Evolutionary conservation across 2,329 filamentous ascomycete species (phyloP).

Genomic region (Trichophaea hybrida): DNA sequence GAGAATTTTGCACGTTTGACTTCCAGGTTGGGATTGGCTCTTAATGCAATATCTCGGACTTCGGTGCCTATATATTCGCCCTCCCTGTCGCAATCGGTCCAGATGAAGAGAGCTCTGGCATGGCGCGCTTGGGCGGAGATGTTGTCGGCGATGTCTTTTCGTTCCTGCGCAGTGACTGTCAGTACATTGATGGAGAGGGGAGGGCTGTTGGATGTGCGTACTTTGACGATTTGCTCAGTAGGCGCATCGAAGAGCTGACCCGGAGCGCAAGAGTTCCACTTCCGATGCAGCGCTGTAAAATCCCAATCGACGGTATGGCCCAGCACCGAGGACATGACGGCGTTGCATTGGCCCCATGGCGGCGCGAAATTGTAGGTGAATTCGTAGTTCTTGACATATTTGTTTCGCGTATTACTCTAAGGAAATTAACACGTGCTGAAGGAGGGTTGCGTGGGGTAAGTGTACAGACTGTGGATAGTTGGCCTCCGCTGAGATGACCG

Average conservation of each 20-base stretch:
- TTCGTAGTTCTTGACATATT: constrained; percentile 84
- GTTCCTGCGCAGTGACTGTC: constrained; percentile 7
- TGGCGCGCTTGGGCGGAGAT: constrained; percentile 63
- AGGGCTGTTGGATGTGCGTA: neutral
- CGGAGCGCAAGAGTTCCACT: constrained; percentile 71
- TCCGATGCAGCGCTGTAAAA: constrained; percentile 58
- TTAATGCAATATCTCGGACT: constrained; percentile 65
- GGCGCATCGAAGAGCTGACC: constrained; percentile 66
- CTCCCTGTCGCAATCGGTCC: constrained; percentile 97
- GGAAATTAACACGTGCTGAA: neutral
- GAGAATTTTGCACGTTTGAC: constrained; percentile 83
- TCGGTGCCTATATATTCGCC: constrained; percentile 92
- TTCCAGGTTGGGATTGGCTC: constrained; percentile 57
- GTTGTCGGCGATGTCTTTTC: constrained; percentile 62
- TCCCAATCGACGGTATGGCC: constrained; percentile 76
- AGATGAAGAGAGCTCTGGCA: constrained; percentile 72
- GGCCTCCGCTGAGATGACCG: constrained; percentile 69
- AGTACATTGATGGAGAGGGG: constrained; percentile 31
- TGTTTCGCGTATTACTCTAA: constrained; percentile 53
- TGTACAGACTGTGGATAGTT: constrained; percentile 30
- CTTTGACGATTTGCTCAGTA: constrained; percentile 48
- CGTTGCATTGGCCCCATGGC: constrained; percentile 64
- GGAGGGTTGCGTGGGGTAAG: constrained; percentile 7
- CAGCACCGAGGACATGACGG: constrained; percentile 86
- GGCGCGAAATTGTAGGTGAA: constrained; percentile 79